phyloP scores from a whole-genome alignment of 2,329 filamentous ascomycete genomes.

The Monosporascus sp. region DNA sequence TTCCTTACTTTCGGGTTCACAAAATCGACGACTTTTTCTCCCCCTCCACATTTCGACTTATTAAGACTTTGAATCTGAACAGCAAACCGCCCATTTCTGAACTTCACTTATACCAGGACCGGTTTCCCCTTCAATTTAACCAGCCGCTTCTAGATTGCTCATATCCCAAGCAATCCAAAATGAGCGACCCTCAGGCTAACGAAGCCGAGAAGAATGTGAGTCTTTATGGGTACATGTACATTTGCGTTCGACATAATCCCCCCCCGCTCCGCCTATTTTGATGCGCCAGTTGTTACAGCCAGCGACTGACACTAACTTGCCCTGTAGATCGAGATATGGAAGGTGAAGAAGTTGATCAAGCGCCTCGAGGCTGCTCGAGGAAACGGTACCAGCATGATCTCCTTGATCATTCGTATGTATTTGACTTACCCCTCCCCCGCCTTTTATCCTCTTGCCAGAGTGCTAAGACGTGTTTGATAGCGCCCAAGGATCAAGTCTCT shows the following conservation, averaged over 20 bases:
- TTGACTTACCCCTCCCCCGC: conserved; percentile 19
- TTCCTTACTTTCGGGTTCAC: too few species aligned
- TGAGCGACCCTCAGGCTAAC: conserved; percentile 81
- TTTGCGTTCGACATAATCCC: neutral
- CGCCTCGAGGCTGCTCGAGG: conserved; percentile 93
- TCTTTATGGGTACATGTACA: conserved; percentile 10
- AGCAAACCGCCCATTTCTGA: too few species aligned
- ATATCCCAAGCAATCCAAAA: conserved; percentile 46
- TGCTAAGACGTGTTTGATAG: conserved; percentile 38
- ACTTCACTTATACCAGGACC: neutral
- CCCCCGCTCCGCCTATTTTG: conserved; percentile 7
- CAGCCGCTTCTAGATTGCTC: neutral
- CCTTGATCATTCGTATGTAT: conserved; percentile 86
- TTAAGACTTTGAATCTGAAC: too few species aligned
- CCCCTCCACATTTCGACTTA: too few species aligned
- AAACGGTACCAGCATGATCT: conserved; percentile 99
- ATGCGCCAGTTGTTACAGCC: conserved; percentile 12
- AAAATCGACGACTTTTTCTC: too few species aligned
- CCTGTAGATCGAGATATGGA: conserved; percentile 71
- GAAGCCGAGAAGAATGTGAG: conserved; percentile 95
- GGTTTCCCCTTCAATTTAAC: neutral
- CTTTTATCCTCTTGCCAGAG: conserved; percentile 8
- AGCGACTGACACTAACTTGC: conserved; percentile 11
- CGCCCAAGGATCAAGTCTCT: conserved; percentile 96
- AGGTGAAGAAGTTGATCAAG: conserved; percentile 99